Percentiles rank a stretch among this genome's conserved stretches.
phyloP scores from a whole-genome alignment of 768 basidiomycete species.

The Serendipita vermifera region DNA sequence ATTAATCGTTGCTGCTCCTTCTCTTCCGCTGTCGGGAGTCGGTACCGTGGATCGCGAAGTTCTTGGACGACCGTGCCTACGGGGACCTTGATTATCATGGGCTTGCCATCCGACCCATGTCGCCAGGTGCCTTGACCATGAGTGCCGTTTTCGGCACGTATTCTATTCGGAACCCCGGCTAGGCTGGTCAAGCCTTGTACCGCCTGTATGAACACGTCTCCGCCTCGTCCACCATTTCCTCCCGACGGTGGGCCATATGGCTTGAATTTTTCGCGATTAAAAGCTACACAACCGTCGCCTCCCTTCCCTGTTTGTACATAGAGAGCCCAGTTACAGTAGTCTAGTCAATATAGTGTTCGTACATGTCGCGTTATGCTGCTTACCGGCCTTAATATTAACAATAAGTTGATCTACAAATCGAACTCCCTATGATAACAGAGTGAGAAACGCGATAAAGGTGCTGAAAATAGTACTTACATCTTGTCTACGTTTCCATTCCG shows the following conservation, averaged over 20 bases:
- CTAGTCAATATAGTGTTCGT: conserved; percentile 5
- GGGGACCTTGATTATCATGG: conserved; percentile 69
- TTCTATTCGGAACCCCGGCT: conserved; percentile 51
- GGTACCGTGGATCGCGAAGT: conserved; percentile 33
- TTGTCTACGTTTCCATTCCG: conserved; percentile 23
- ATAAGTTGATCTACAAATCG: conserved; percentile 72
- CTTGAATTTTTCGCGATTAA: conserved; percentile 79
- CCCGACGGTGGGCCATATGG: conserved; percentile 84
- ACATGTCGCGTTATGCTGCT: conserved; percentile 12
- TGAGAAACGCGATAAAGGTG: conserved; percentile 11
- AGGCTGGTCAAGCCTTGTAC: conserved; percentile 68
- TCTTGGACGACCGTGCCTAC: conserved; percentile 82
- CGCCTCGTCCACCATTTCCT: conserved; percentile 82
- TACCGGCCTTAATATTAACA: conserved; percentile 67
- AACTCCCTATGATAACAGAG: conserved; percentile 40
- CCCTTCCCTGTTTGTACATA: conserved; percentile 49
- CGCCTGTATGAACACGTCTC: conserved; percentile 74
- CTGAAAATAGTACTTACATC: conserved; percentile 17
- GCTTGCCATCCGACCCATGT: conserved; percentile 63
- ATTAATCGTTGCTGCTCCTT: conserved; percentile 55
- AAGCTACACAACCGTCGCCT: conserved; percentile 85
- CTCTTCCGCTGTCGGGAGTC: conserved; percentile 7
- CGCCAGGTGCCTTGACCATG: conserved; percentile 79
- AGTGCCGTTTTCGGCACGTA: conserved; percentile 52
- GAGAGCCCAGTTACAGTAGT: conserved; percentile 16